These are phyloP conservation scores for Acanthamoeba sp. DNA, from an alignment of 208 protist genomes.

Conservation along the genomic window DNA sequence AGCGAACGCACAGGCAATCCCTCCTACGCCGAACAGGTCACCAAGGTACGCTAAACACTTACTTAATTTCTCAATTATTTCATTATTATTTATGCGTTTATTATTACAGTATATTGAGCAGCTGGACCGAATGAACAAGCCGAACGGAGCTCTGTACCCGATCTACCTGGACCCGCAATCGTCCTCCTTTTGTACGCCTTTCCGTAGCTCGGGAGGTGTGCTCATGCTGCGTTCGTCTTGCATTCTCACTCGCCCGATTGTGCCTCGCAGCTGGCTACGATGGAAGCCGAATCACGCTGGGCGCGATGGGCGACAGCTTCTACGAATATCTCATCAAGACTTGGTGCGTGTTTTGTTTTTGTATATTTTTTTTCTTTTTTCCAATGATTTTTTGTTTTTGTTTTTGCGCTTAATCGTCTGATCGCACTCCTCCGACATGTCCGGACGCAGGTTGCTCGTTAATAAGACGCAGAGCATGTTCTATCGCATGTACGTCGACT, in stretches of 20 bases:
- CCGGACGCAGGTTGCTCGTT: not conserved
- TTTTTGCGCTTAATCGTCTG: too few relatives aligned
- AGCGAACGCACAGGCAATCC: slow-evolving; percentile 85
- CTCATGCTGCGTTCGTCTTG: not conserved
- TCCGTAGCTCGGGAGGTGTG: not conserved
- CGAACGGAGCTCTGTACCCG: slow-evolving; percentile 78
- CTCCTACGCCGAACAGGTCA: slow-evolving; percentile 78
- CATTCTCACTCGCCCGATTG: not conserved
- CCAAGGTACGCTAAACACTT: not conserved
- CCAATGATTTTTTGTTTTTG: too few relatives aligned
- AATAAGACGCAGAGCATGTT: slow-evolving; percentile 5
- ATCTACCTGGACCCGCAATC: slow-evolving; percentile 77
- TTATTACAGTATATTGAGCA: slow-evolving; percentile 53
- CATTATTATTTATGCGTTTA: slow-evolving; percentile 10
- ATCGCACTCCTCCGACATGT: not conserved
- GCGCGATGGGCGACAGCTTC: slow-evolving; percentile 87
- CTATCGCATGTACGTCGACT: slow-evolving; percentile 66
- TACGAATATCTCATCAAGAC: slow-evolving; percentile 90
- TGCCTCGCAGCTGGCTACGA: not conserved
- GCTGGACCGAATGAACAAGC: not conserved
- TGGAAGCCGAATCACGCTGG: slow-evolving; percentile 79
- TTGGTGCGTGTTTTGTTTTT: slow-evolving; percentile 28
- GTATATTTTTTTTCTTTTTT: too few relatives aligned
- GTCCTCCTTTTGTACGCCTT: slow-evolving; percentile 2
- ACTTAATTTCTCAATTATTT: slow-evolving; percentile 77